Conservation (phyloP, 805 yeast species). For the Wickerhamomyces bovis region DNA sequence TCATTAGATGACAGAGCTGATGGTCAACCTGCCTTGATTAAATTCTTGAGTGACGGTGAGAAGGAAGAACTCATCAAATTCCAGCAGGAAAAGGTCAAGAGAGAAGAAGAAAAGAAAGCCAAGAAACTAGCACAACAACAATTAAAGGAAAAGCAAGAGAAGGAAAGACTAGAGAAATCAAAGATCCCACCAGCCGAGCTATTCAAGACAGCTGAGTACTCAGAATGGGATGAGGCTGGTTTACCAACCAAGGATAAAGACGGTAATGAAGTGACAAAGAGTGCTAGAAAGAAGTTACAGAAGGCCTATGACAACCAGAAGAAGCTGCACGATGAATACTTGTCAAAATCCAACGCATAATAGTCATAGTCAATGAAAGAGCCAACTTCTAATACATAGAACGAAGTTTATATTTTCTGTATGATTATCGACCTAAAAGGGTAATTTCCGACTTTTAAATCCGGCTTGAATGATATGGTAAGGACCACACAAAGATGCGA, state of each 20-base stretch:
- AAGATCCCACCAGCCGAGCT: conserved; percentile 63
- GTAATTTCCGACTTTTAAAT: not conserved
- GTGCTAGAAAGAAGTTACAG: conserved; percentile 73
- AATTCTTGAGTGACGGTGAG: conserved; percentile 69
- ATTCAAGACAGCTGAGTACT: conserved; percentile 59
- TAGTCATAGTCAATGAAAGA: not conserved
- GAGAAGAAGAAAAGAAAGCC: conserved; percentile 49
- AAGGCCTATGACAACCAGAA: conserved; percentile 78
- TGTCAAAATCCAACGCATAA: conserved; percentile 1
- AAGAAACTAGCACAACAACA: conserved; percentile 53
- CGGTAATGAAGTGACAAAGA: conserved; percentile 83
- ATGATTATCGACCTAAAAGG: not conserved
- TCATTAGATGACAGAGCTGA: conserved; percentile 83
- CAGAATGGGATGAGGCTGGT: conserved; percentile 82
- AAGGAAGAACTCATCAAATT: conserved; percentile 51
- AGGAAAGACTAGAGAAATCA: conserved; percentile 59
- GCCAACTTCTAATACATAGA: too few species aligned
- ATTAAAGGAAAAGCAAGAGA: conserved; percentile 55
- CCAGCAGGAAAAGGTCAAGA: conserved; percentile 51
- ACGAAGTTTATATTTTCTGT: not conserved
- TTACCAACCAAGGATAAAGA: conserved; percentile 68
- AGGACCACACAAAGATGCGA: not conserved
- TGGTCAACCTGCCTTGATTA: conserved; percentile 74
- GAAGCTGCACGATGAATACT: conserved; percentile 70
- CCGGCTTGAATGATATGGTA: not conserved